Conservation (phyloP, 805 yeast species). For the Zygosaccharomyces siamensis region DNA sequence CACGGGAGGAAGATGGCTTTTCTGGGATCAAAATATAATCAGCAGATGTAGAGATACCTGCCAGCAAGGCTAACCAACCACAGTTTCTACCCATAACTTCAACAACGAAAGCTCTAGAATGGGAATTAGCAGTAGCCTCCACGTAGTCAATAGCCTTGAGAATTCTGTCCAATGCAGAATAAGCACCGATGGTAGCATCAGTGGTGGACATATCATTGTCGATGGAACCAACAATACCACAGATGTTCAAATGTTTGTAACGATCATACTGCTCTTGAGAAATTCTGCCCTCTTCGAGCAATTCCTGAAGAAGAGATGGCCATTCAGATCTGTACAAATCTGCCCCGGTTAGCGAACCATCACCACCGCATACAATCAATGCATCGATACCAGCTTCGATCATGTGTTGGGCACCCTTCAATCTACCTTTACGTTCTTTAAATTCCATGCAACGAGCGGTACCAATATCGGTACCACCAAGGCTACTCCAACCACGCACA, state of each 20-base stretch:
- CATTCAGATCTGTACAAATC: slow-evolving; percentile 68
- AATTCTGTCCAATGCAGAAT: slow-evolving; percentile 64
- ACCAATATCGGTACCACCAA: slow-evolving; percentile 71
- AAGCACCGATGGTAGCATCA: slow-evolving; percentile 73
- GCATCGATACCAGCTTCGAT: slow-evolving; percentile 67
- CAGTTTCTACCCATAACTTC: slow-evolving; percentile 91
- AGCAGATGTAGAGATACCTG: slow-evolving; percentile 76
- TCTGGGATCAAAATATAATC: slow-evolving; percentile 80
- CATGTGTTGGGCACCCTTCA: slow-evolving; percentile 57
- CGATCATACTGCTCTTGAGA: slow-evolving; percentile 42
- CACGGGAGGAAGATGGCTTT: slow-evolving; percentile 57
- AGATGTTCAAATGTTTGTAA: slow-evolving; percentile 54
- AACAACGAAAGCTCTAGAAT: slow-evolving; percentile 75
- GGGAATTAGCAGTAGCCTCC: slow-evolving; percentile 80
- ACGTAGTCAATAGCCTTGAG: slow-evolving; percentile 68
- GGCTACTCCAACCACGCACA: slow-evolving; percentile 60
- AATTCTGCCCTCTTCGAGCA: slow-evolving; percentile 42
- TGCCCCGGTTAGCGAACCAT: slow-evolving; percentile 75
- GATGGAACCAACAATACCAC: slow-evolving; percentile 73
- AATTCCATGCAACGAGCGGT: slow-evolving; percentile 68
- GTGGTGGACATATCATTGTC: slow-evolving; percentile 75
- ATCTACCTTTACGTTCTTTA: slow-evolving; percentile 57
- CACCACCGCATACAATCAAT: slow-evolving; percentile 72
- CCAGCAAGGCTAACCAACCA: slow-evolving; percentile 82
- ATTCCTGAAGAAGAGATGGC: slow-evolving; percentile 60